These are phyloP conservation scores for Penicillium coffeae DNA, from an alignment of 495 filamentous ascomycete genomes.

Conservation along the genomic window DNA sequence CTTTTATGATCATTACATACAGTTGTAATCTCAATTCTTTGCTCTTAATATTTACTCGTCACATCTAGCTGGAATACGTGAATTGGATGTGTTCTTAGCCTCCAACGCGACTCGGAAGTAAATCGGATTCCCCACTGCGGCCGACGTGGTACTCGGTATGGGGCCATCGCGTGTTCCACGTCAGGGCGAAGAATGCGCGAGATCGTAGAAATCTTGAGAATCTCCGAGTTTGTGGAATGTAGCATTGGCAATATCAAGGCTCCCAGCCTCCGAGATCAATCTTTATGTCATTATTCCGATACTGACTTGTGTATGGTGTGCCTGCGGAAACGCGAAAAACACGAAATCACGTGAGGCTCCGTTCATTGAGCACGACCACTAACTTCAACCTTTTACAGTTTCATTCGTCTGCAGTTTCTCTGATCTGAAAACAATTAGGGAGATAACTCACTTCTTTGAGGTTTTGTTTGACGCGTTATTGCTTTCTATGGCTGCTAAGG, in stretches of 20 bases:
- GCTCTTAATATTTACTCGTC: not conserved
- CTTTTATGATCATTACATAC: not conserved
- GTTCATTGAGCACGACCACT: not conserved
- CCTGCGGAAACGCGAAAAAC: constrained; percentile 14
- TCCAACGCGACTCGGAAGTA: constrained; percentile 16
- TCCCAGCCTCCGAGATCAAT: not conserved
- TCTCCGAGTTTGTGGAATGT: constrained; percentile 8
- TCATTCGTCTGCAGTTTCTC: too few relatives aligned
- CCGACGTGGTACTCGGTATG: constrained; percentile 13
- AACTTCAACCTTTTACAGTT: not conserved
- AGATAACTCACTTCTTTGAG: too few relatives aligned
- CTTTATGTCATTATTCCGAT: not conserved
- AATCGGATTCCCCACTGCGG: constrained; percentile 13
- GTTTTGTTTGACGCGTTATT: too few relatives aligned
- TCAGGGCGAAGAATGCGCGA: constrained; percentile 17
- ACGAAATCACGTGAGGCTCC: constrained; percentile 21
- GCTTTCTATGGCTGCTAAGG: too few relatives aligned
- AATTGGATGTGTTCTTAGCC: not conserved
- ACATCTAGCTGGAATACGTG: not conserved
- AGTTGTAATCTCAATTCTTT: not conserved
- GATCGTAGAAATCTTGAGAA: constrained; percentile 13
- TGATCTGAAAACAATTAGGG: too few relatives aligned
- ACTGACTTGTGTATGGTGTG: not conserved
- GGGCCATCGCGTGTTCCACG: constrained; percentile 22
- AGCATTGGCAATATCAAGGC: constrained; percentile 6